A percentile compares a stretch with the other conserved stretches of the same genome.
These are phyloP conservation scores for Luffa aegyptiaca DNA, from an alignment of 306 rosid genomes.

Conservation along the genomic window DNA sequence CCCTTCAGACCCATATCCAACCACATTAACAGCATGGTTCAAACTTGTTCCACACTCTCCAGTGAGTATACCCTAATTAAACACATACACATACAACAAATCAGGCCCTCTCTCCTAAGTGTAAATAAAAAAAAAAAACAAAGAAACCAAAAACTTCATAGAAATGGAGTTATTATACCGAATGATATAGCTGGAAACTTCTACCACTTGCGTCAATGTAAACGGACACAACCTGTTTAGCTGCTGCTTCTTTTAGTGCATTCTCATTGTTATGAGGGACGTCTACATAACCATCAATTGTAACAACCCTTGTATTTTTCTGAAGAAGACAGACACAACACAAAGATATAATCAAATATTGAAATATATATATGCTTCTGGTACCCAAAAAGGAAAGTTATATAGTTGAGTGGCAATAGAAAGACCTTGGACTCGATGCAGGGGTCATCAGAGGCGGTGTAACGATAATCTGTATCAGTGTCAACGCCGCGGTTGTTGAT, in stretches of 20 bases:
- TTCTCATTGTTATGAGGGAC: conserved; percentile 48
- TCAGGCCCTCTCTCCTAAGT: not conserved
- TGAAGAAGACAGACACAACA: conserved; percentile 14
- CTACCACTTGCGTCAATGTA: conserved; percentile 84
- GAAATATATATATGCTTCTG: not conserved
- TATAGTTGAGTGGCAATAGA: not conserved
- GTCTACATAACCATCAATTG: conserved; percentile 58
- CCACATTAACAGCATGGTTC: conserved; percentile 72
- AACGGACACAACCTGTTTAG: conserved; percentile 67
- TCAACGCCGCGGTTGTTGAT: conserved; percentile 78
- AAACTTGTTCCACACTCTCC: conserved; percentile 61
- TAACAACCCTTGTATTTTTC: conserved; percentile 69
- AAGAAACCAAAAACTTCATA: not conserved
- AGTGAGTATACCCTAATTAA: conserved; percentile 54
- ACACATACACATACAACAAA: conserved; percentile 1
- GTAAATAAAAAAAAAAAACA: not conserved
- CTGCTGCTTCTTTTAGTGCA: conserved; percentile 61
- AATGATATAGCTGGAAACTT: conserved; percentile 63
- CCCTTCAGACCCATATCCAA: conserved; percentile 69
- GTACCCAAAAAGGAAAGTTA: not conserved
- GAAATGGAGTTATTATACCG: conserved; percentile 31
- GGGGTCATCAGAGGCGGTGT: conserved; percentile 31
- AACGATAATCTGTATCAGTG: conserved; percentile 75
- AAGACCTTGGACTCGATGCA: conserved; percentile 38
- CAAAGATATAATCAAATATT: not conserved